Evolutionary conservation across 1,284 basidiomycete species (phyloP), one percentile per base, ranked within the genome.

Genomic region (Cerrena zonata): DNA sequence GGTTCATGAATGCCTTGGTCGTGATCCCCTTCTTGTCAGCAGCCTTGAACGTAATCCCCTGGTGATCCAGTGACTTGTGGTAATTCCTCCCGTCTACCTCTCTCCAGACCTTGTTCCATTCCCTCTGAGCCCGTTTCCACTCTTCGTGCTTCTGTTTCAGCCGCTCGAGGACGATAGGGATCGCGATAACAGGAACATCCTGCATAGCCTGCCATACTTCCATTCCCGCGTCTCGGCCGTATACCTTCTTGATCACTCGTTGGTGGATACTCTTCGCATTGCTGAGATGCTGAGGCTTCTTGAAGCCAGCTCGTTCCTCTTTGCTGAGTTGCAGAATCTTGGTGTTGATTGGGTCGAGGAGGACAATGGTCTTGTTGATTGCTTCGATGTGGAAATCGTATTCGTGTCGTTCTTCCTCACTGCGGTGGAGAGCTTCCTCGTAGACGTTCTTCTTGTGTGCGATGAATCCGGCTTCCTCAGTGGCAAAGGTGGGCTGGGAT

Each of bases 351-450:
- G 94, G 94, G 65, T 98, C 94, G 51, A 99, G 81, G 43, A 97
- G 72, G 1, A 91, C 85, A 62, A 98, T 96, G 10, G 94, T 98
- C 44, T 94, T 86, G 18, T 86, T 72, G 61, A 98, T 86, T 39
- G 90, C 93, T 65, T 98, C 94, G 47, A 99, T 85, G 63, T 96
- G 91, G 60, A 96, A 95, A 63, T 97, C 93, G 69, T 94, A 99
- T 70, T 99, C 96, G 72, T 98, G 93, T 23, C 96, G 84, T 68
- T 99, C 96, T 67, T 99, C 96, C 68, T 99, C 96, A 59, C 91
- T 90, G 66, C 91, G 91, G 73, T 99, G 94, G 50, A 99, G 77
- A 0, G 91, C 91, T 62, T 98, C 94, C 69, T 99, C 96, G 67
- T 91, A 98, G 2, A 85, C 80, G 67, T 97, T 99, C 76, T 98